These are phyloP conservation scores for Acidomyces sp. DNA, from an alignment of 495 filamentous ascomycete species.

Conservation along the genomic window DNA sequence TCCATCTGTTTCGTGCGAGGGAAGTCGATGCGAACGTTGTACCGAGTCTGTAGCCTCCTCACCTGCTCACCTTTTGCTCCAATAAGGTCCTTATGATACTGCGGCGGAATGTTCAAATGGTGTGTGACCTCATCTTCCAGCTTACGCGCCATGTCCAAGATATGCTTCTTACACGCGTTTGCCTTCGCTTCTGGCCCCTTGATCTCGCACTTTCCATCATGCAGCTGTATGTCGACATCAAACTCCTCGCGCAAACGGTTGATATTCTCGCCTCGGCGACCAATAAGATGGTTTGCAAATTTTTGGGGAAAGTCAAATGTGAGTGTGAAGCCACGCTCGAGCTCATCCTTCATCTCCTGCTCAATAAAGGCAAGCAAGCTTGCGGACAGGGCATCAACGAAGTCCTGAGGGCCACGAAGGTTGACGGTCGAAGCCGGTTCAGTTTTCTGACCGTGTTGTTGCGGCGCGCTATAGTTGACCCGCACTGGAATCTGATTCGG, in stretches of 20 bases:
- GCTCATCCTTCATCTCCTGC: slow-evolving; percentile 73
- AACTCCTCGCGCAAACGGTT: slow-evolving; percentile 91
- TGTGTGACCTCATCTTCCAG: slow-evolving; percentile 80
- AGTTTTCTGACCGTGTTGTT: slow-evolving; percentile 11
- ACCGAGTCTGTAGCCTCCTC: slow-evolving; percentile 63
- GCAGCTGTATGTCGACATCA: slow-evolving; percentile 90
- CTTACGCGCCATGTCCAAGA: slow-evolving; percentile 59
- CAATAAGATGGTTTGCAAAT: slow-evolving; percentile 84
- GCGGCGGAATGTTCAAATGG: slow-evolving; percentile 71
- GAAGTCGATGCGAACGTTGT: slow-evolving; percentile 89
- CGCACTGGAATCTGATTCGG: slow-evolving; percentile 58
- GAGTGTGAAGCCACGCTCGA: slow-evolving; percentile 71
- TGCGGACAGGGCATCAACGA: slow-evolving; percentile 53
- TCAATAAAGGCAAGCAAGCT: slow-evolving; percentile 66
- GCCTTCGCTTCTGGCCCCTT: slow-evolving; percentile 68
- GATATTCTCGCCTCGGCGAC: slow-evolving; percentile 83
- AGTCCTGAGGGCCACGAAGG: slow-evolving; percentile 60
- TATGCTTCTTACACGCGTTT: slow-evolving; percentile 66
- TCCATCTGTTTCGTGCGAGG: slow-evolving; percentile 49
- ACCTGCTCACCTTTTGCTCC: slow-evolving; percentile 52
- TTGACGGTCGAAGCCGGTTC: slow-evolving; percentile 33
- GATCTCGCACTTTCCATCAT: slow-evolving; percentile 56
- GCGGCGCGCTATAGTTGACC: slow-evolving; percentile 39
- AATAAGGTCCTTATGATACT: slow-evolving; percentile 69
- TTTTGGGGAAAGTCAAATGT: slow-evolving; percentile 90